phyloP scores from a whole-genome alignment of 2,329 filamentous ascomycete genomes.

The Bimuria novae-zelandiae region DNA sequence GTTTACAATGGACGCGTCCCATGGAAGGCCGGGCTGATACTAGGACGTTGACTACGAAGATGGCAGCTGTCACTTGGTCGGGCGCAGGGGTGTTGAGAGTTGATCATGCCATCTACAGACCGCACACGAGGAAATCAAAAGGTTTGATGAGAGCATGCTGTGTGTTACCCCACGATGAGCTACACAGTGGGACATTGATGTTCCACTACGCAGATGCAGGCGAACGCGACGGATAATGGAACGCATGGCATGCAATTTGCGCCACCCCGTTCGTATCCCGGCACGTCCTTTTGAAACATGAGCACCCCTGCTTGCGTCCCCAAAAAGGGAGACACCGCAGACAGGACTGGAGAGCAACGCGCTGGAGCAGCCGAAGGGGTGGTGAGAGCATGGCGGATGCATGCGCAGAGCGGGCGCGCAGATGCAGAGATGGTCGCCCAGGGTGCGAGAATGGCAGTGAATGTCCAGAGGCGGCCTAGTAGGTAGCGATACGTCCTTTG shows the following conservation, averaged over 20 bases:
- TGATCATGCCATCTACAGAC: no score
- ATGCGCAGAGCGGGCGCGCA: neutral
- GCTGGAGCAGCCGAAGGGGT: neutral
- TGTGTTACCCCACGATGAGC: neutral
- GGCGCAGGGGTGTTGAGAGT: no score
- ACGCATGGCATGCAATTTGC: conserved; percentile 7
- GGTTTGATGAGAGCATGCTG: neutral
- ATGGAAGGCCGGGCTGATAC: no score
- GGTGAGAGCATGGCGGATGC: conserved; percentile 4
- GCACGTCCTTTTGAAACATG: neutral
- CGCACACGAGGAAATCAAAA: neutral
- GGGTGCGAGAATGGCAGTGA: neutral
- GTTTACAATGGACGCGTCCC: conserved; percentile 6
- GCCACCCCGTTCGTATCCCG: neutral
- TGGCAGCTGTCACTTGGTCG: conserved; percentile 2
- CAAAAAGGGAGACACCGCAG: conserved; percentile 3
- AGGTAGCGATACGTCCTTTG: neutral
- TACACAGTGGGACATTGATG: neutral
- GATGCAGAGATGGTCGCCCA: conserved; percentile 5
- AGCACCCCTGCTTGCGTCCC: neutral
- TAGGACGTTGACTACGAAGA: no score
- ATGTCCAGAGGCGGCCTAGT: neutral
- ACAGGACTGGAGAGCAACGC: neutral
- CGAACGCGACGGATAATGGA: conserved; percentile 1
- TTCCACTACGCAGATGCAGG: neutral